Percentiles rank a stretch among this genome's conserved stretches.
These are phyloP conservation scores for Taiozyma sp. DNA, from an alignment of 1,139 yeast species.

Conservation along the genomic window DNA sequence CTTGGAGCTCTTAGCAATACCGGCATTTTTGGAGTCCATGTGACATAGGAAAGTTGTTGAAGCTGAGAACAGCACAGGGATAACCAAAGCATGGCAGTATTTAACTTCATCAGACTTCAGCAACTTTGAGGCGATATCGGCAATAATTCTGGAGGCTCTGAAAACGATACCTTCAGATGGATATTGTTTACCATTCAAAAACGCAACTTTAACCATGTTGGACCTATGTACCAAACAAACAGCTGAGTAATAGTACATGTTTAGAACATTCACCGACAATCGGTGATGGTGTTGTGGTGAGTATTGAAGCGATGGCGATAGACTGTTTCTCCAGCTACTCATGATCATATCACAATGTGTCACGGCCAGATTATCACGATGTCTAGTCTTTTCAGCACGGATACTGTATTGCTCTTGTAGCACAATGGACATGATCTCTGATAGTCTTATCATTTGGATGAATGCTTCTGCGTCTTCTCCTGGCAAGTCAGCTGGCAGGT, in stretches of 20 bases:
- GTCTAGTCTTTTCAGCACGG: constrained; percentile 55
- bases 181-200: constrained; percentile 27
- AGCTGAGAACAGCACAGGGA: constrained; percentile 57
- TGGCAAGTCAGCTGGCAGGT: constrained; percentile 57
- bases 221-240: constrained; percentile 71
- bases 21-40: constrained; percentile 53
- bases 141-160: constrained; percentile 81
- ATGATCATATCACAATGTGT: constrained; percentile 75
- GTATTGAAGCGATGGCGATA: constrained; percentile 64
- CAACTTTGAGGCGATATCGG: constrained; percentile 58
- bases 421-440: constrained; percentile 72
- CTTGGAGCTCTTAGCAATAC: constrained; percentile 57
- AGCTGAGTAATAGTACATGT: constrained; percentile 71
- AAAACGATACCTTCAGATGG: constrained; percentile 74
- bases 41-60: constrained; percentile 73
- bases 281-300: constrained; percentile 52
- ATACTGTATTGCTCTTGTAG: constrained; percentile 70
- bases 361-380: constrained; percentile 40
- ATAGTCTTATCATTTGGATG: constrained; percentile 61
- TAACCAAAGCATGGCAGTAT: constrained; percentile 54
- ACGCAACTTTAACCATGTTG: constrained; percentile 38
- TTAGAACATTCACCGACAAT: constrained; percentile 57
- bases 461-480: constrained; percentile 41
- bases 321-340: constrained; percentile 72
- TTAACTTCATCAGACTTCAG: constrained; percentile 47